Evolutionary conservation across 2,329 filamentous ascomycete genomes (phyloP).

Genomic region (Trichoderma polysporum): DNA sequence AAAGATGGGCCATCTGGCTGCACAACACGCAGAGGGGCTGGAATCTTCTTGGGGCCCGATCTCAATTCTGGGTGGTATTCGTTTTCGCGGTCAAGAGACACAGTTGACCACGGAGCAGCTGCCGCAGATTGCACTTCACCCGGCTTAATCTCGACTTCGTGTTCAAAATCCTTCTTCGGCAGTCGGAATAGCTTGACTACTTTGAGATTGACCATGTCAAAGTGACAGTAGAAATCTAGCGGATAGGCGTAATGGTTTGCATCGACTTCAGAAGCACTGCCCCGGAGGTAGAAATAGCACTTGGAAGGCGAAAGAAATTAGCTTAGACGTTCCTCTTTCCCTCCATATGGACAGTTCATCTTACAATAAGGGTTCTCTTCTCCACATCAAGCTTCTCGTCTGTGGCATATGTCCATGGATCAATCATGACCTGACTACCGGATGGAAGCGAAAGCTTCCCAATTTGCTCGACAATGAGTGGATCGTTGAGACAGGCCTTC

Average conservation of each 20-base stretch:
- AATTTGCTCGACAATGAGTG: too few species aligned
- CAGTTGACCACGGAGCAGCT: slow-evolving; percentile 34
- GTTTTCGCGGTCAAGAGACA: slow-evolving; percentile 23
- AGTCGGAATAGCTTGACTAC: slow-evolving; percentile 49
- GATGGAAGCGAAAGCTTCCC: too few species aligned
- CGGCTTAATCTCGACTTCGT: neutral
- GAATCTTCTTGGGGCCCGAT: neutral
- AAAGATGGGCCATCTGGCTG: slow-evolving; percentile 37
- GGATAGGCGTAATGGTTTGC: slow-evolving; percentile 58
- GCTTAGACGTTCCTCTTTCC: neutral
- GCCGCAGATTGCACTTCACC: neutral
- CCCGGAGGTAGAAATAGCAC: slow-evolving; percentile 40
- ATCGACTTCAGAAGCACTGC: slow-evolving; percentile 41
- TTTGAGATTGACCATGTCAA: slow-evolving; percentile 46
- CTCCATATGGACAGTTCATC: neutral
- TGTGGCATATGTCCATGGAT: slow-evolving; percentile 56
- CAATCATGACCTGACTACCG: slow-evolving; percentile 31
- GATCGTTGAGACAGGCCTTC: too few species aligned
- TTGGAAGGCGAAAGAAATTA: slow-evolving; percentile 20
- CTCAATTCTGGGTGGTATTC: slow-evolving; percentile 3
- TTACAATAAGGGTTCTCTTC: slow-evolving; percentile 50
- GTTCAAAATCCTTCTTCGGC: slow-evolving; percentile 29
- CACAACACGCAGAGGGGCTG: slow-evolving; percentile 25
- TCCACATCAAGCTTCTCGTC: slow-evolving; percentile 54
- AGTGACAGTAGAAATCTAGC: slow-evolving; percentile 47